Percentiles rank a stretch among this genome's conserved stretches.
Conservation (phyloP, 257 asterid species). For the Forsythia suspensa region DNA sequence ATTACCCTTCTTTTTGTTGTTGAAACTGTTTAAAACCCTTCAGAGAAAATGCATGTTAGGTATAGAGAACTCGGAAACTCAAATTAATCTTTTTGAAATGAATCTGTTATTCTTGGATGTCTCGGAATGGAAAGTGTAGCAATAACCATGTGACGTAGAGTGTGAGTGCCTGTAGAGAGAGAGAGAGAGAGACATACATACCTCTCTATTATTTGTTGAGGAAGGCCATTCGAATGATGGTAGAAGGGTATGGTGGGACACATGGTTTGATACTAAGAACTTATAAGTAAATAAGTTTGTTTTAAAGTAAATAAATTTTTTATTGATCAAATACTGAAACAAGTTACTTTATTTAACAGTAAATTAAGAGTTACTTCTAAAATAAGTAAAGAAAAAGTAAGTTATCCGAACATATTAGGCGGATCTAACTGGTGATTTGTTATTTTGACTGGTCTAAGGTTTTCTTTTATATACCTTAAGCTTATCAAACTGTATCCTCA, state of each 20-base stretch:
- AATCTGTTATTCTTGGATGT: neutral
- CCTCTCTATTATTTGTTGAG: neutral
- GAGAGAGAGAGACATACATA: neutral
- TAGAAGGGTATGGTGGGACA: neutral
- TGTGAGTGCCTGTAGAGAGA: neutral
- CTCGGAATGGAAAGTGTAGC: neutral
- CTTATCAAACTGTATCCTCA: conserved; percentile 14
- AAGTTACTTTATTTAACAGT: neutral
- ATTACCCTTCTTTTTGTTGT: neutral
- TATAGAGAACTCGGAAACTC: neutral
- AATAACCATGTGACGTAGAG: neutral
- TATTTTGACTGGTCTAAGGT: neutral
- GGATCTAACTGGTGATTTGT: neutral
- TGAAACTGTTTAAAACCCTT: neutral
- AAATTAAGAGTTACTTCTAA: neutral
- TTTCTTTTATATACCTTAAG: neutral
- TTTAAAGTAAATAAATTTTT: too few relatives aligned
- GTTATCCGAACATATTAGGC: neutral
- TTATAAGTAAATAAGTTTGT: neutral
- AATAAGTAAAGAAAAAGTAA: neutral
- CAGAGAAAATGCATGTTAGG: neutral
- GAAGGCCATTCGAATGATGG: neutral
- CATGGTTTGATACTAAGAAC: neutral
- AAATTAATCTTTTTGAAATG: neutral
- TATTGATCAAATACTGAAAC: neutral